Conservation (phyloP, 495 filamentous ascomycete genomes). For the Penicillium mononematosum region DNA sequence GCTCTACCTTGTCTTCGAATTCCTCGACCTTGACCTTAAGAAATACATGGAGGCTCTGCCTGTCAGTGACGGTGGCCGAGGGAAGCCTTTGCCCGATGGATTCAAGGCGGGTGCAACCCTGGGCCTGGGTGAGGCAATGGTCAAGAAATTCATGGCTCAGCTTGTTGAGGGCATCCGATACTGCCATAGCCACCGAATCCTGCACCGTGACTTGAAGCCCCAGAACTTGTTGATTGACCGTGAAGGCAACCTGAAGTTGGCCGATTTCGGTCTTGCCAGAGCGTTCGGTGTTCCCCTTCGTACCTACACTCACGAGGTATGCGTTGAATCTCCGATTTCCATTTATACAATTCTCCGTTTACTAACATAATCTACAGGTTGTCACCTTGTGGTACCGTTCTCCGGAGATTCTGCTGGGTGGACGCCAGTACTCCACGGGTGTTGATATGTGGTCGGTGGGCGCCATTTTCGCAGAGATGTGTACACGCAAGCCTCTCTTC, state of each 20-base stretch:
- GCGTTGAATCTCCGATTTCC: not conserved
- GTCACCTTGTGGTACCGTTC: slow-evolving; percentile 98
- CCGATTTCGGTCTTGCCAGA: slow-evolving; percentile 94
- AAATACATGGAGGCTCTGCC: slow-evolving; percentile 99
- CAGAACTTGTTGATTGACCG: slow-evolving; percentile 95
- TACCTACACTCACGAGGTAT: slow-evolving; percentile 94
- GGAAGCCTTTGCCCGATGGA: slow-evolving; percentile 83
- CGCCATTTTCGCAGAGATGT: slow-evolving; percentile 99
- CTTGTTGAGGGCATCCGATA: slow-evolving; percentile 88
- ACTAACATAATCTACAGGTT: slow-evolving; percentile 51
- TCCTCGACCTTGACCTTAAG: slow-evolving; percentile 90
- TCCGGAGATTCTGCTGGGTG: slow-evolving; percentile 96
- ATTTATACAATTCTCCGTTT: not conserved
- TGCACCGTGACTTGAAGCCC: slow-evolving; percentile 96
- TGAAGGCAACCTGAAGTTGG: slow-evolving; percentile 94
- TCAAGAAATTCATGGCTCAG: slow-evolving; percentile 97
- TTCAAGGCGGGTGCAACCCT: slow-evolving; percentile 63
- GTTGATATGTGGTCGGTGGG: slow-evolving; percentile 99
- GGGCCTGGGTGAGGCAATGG: slow-evolving; percentile 85
- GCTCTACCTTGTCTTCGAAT: slow-evolving; percentile 93
- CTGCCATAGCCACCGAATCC: slow-evolving; percentile 91
- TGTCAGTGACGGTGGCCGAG: slow-evolving; percentile 82
- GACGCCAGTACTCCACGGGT: slow-evolving; percentile 95
- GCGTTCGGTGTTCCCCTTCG: slow-evolving; percentile 95
- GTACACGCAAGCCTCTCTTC: slow-evolving; percentile 95